Percentiles rank a stretch among this genome's conserved stretches.
phyloP scores from a whole-genome alignment of 2,329 filamentous ascomycete species.

The Aspergillus glaucus region DNA sequence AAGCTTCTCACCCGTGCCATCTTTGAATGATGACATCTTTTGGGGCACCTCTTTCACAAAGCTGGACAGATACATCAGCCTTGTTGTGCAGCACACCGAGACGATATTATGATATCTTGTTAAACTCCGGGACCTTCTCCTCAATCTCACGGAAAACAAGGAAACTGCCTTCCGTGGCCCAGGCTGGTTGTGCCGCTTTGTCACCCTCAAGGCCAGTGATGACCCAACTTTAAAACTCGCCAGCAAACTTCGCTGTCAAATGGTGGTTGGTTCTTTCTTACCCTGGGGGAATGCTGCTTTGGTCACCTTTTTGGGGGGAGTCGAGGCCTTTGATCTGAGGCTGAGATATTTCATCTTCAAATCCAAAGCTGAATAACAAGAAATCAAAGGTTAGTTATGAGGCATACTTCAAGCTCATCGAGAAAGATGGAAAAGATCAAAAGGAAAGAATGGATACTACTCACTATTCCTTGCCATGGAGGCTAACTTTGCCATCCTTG shows the following conservation, averaged over 20 bases:
- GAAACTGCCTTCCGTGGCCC: constrained; percentile 42
- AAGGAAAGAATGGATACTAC: neutral
- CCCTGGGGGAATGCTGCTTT: too few species aligned
- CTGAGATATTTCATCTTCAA: constrained; percentile 38
- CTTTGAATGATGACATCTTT: constrained; percentile 9
- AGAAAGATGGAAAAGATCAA: neutral
- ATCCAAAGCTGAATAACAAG: constrained; percentile 33
- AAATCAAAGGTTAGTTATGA: neutral
- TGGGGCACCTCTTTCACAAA: constrained; percentile 31
- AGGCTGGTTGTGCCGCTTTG: constrained; percentile 23
- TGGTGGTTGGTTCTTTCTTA: neutral
- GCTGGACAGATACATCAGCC: constrained; percentile 4
- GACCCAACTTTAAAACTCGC: constrained; percentile 11
- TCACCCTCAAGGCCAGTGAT: constrained; percentile 34
- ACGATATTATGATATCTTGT: constrained; percentile 9
- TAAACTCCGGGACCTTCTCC: constrained; percentile 41
- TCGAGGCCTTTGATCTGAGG: constrained; percentile 31
- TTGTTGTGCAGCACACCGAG: neutral
- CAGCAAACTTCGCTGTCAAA: neutral
- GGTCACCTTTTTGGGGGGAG: neutral
- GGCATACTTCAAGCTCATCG: neutral
- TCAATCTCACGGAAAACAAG: constrained; percentile 40
- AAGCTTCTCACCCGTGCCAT: constrained; percentile 25
- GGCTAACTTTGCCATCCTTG: neutral
- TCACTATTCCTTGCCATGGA: constrained; percentile 8